phyloP scores from a whole-genome alignment of 1,284 basidiomycete genomes.

The Marasmius oreades region DNA sequence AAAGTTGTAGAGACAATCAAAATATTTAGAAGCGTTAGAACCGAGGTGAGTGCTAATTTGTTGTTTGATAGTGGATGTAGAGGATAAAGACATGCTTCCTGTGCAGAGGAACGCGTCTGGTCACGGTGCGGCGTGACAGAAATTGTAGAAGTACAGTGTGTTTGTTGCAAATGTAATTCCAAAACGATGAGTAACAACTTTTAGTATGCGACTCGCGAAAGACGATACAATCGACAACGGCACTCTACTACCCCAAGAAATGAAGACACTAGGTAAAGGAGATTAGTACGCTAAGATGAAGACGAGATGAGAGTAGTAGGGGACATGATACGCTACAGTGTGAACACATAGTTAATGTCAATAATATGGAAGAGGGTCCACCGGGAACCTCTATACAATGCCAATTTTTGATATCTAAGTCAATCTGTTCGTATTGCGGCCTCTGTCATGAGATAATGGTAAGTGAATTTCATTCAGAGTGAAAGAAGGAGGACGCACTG shows the following conservation, averaged over 20 bases:
- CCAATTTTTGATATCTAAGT: background rate
- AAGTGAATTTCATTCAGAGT: constrained; percentile 10
- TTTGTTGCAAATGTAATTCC: background rate
- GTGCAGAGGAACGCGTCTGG: background rate
- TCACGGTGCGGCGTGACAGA: background rate
- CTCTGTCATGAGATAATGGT: constrained; percentile 41
- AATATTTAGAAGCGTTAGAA: constrained; percentile 57
- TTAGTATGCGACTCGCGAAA: background rate
- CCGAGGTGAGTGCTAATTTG: constrained; percentile 64
- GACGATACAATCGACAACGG: background rate
- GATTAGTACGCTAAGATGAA: background rate
- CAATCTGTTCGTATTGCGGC: constrained; percentile 57
- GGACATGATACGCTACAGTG: constrained; percentile 1
- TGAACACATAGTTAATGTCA: background rate
- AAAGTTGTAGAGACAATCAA: constrained; percentile 59
- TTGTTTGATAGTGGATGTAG: constrained; percentile 69
- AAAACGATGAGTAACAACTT: background rate
- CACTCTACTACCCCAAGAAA: constrained; percentile 3
- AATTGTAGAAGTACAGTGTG: too few species aligned
- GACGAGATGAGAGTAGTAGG: background rate
- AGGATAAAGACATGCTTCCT: constrained; percentile 61
- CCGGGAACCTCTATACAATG: background rate
- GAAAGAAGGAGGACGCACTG: constrained; percentile 58
- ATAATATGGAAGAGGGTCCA: background rate
- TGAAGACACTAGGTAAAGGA: background rate